phyloP scores from a whole-genome alignment of 2,329 filamentous ascomycete genomes.

The Aspergillus flavus region DNA sequence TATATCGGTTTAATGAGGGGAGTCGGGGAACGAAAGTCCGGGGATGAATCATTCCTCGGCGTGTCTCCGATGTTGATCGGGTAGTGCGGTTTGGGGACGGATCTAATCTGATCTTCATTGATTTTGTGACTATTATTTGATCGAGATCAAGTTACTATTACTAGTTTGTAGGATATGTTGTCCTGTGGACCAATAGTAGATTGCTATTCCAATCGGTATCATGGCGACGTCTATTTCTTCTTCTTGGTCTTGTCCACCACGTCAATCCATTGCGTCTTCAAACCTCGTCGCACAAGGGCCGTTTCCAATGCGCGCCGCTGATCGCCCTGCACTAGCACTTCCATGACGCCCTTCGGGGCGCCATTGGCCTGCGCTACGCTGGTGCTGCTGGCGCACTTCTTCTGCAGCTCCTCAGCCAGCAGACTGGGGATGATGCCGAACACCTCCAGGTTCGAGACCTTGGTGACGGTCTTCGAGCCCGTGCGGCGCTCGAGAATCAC shows the following conservation, averaged over 20 bases:
- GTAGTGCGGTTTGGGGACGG: neutral
- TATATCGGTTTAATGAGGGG: neutral
- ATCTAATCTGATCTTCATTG: neutral
- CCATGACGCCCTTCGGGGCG: constrained; percentile 65
- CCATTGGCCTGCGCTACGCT: constrained; percentile 65
- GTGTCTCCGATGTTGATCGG: constrained; percentile 1
- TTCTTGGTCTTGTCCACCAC: constrained; percentile 70
- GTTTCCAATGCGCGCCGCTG: constrained; percentile 64
- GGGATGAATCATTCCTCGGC: constrained; percentile 3
- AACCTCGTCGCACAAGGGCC: constrained; percentile 61
- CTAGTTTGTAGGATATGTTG: neutral
- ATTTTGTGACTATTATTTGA: neutral
- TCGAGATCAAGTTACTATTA: neutral
- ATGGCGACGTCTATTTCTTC: constrained; percentile 51
- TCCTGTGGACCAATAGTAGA: neutral
- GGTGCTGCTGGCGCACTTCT: constrained; percentile 68
- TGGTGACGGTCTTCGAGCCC: constrained; percentile 68
- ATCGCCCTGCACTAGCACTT: constrained; percentile 69
- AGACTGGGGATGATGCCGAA: constrained; percentile 63
- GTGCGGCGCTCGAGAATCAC: constrained; percentile 66
- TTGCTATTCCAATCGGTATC: neutral
- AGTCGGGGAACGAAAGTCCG: neutral
- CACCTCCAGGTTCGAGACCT: constrained; percentile 62
- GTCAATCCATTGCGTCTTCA: constrained; percentile 63
- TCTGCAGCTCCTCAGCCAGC: constrained; percentile 67